Evolutionary conservation across 305 asterid genomes (phyloP).

Genomic region (Fraxinus sp.): DNA sequence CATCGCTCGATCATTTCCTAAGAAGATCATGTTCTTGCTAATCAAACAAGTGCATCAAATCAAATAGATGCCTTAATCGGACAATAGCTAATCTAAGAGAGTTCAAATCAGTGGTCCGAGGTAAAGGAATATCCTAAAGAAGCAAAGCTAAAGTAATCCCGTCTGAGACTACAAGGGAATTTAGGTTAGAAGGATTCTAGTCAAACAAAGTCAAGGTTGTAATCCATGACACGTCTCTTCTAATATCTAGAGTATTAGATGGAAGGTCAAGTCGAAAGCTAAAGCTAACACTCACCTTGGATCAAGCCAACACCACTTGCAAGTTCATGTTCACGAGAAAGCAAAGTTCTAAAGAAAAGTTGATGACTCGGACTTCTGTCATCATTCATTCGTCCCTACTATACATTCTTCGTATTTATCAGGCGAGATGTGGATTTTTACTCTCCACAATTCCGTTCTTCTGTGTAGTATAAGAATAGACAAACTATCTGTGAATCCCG

Average conservation of each 20-base stretch:
- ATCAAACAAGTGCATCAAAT: neutral
- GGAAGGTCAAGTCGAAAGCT: neutral
- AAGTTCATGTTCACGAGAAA: neutral
- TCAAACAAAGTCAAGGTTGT: neutral
- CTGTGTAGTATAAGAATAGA: neutral
- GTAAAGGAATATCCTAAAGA: neutral
- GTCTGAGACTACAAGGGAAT: neutral
- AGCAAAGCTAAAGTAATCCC: neutral
- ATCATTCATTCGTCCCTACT: neutral
- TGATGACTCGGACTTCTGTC: neutral
- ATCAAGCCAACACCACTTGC: neutral
- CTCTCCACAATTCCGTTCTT: neutral
- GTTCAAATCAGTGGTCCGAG: neutral
- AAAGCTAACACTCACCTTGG: neutral
- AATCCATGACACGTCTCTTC: neutral
- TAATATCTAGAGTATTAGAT: neutral
- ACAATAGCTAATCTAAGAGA: neutral
- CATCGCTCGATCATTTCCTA: neutral
- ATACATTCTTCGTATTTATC: neutral
- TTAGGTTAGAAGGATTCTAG: neutral
- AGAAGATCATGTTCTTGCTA: neutral
- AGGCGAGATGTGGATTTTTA: neutral
- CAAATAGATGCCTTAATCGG: neutral
- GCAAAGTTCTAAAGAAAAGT: neutral
- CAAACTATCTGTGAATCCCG: neutral